Evolutionary conservation across 352 stramenopile genomes (phyloP).

Genomic region (Phytophthora cactorum): DNA sequence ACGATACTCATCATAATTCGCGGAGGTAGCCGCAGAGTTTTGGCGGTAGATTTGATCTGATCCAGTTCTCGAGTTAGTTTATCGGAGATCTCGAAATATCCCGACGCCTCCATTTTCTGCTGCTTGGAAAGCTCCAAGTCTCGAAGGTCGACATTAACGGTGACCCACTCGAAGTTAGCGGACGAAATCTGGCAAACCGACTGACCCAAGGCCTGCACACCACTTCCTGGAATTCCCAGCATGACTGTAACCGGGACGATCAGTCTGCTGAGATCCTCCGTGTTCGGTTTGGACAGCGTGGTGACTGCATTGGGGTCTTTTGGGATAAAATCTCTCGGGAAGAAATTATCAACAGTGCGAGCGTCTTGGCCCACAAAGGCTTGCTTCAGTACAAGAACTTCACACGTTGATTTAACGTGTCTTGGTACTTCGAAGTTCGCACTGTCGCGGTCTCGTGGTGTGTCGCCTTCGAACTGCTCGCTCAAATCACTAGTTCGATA

Average conservation of each 20-base stretch:
- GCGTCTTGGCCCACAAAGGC: constrained; percentile 25
- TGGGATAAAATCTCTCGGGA: constrained; percentile 65
- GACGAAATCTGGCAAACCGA: constrained; percentile 61
- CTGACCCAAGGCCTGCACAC: constrained; percentile 36
- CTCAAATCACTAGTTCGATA: constrained; percentile 56
- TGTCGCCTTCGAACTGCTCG: constrained; percentile 45
- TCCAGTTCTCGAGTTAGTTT: constrained; percentile 30
- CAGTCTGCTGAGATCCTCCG: constrained; percentile 33
- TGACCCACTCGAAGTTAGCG: constrained; percentile 48
- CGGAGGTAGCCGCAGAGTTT: constrained; percentile 34
- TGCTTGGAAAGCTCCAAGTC: constrained; percentile 28
- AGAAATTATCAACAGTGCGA: constrained; percentile 38
- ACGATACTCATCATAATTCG: constrained; percentile 60
- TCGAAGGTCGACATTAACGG: constrained; percentile 47
- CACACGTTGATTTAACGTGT: constrained; percentile 33
- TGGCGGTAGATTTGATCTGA: constrained; percentile 20
- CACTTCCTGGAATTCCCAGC: constrained; percentile 74
- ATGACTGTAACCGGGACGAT: constrained; percentile 64
- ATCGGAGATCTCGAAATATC: constrained; percentile 28
- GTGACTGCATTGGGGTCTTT: constrained; percentile 51
- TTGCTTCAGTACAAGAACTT: constrained; percentile 28
- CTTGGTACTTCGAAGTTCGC: constrained; percentile 23
- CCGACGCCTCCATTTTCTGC: constrained; percentile 35
- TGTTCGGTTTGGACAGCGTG: constrained; percentile 46
- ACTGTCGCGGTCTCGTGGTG: constrained; percentile 39